phyloP scores from a whole-genome alignment of 2,329 filamentous ascomycete genomes.

The Mycosphaerella sp. region DNA sequence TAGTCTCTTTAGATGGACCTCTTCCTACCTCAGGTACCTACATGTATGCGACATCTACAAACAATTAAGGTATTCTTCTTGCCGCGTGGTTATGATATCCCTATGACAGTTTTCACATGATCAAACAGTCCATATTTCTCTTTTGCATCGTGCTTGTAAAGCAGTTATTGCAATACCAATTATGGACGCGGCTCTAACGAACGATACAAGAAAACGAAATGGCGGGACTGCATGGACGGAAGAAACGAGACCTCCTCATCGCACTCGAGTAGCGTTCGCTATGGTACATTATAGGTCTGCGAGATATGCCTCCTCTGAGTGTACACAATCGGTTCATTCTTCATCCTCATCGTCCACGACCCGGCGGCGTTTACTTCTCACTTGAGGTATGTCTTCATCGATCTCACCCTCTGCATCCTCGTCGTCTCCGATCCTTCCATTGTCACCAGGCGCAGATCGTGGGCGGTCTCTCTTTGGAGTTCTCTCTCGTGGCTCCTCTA shows the following conservation, averaged over 20 bases:
- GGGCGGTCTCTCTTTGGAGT: slow-evolving; percentile 37
- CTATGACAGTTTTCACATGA: slow-evolving; percentile 14
- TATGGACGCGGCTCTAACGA: neutral
- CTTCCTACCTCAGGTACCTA: slow-evolving; percentile 6
- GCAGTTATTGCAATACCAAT: slow-evolving; percentile 22
- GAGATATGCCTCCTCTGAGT: neutral
- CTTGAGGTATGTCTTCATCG: slow-evolving; percentile 31
- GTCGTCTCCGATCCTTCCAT: slow-evolving; percentile 29
- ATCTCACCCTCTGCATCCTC: slow-evolving; percentile 32
- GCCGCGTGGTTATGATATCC: neutral
- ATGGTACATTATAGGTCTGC: neutral
- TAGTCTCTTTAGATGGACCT: neutral
- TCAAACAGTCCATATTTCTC: slow-evolving; percentile 17
- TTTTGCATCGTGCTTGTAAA: slow-evolving; percentile 24
- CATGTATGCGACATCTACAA: neutral
- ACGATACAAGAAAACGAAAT: neutral
- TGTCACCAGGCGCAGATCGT: slow-evolving; percentile 10
- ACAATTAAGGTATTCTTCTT: neutral
- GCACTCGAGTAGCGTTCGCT: neutral
- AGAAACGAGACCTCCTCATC: too few relatives aligned
- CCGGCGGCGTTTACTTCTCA: slow-evolving; percentile 39
- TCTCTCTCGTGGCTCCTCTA: slow-evolving; percentile 29
- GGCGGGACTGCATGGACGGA: too few relatives aligned
- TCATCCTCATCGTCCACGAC: slow-evolving; percentile 45
- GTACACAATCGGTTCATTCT: slow-evolving; percentile 32